Base-by-base conservation (phyloP, 2,329 filamentous ascomycete genomes). In the Alternaria longipes region DNA sequence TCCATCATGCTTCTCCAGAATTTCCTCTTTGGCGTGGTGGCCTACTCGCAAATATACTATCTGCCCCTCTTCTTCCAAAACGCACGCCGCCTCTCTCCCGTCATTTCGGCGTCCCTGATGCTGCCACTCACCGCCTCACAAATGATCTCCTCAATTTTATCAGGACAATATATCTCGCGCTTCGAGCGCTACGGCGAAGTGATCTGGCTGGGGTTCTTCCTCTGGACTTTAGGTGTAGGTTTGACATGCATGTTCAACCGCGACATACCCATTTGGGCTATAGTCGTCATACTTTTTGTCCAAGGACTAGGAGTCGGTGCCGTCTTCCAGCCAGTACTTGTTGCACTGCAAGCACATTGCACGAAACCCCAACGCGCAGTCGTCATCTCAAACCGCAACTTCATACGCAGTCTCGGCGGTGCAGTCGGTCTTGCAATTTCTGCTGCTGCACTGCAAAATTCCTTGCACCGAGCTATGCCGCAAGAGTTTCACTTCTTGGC, bases 41-140 rank as follows among this genome's bases (percentile, higher is more conserved):
- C 88, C 66, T 88, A 89, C 65, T 80, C 83, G 3, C 84, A 84
- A 58, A 75, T 89, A 2, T 90, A 89, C 74, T 90, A 86, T 66
- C 72, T 90, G 5, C 87, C 87, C 1, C 77, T 89, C 0, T 90
- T 87, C 72, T 85, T 87, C 45, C 86, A 90, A 65, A 89, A 88
- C 58, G 85, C 83, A 3, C 80, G 82, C 24, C 77, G 79, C 28
- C 79, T 78, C 69, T 78, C 77, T 3, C 78, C 82, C 0, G 70
- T 84, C 14, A 75, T 78, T 12, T 86, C 87, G 4, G 87, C 87
- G 1, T 79, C 62, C 81, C 87, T 8, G 74, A 78, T 18, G 75
- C 77, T 8, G 85, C 89, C 72, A 73, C 81, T 72, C 18, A 41
- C 59, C 12, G 59, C 40, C 18, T 64, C 56, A 9, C 67, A 71